Evolutionary conservation across 352 stramenopile genomes (phyloP), one percentile per base, ranked within the genome.

Genomic region (Aphanomyces invadans): DNA sequence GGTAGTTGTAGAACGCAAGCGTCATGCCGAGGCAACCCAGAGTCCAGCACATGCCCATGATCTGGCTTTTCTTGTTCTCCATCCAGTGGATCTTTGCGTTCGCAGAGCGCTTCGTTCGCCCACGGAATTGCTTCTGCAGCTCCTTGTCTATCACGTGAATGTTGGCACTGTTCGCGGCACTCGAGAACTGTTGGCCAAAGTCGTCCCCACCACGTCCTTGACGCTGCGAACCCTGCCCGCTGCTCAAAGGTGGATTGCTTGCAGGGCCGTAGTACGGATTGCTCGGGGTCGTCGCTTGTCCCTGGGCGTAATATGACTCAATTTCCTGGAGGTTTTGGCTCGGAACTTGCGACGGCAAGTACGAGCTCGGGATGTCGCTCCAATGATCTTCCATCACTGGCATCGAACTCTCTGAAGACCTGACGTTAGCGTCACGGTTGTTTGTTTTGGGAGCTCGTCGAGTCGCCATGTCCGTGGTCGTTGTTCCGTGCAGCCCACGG

Each of bases 81-180:
- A 95, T 92, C 86, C 86, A 95, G 53, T 78, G 79, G 62, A 95
- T 91, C 39, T 81, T 82, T 59, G 80, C 76, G 46, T 90, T 80
- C 25, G 82, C 75, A 5, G 76, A 75, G 19, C 81, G 90, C 65
- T 88, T 81, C 52, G 81, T 76, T 31, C 83, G 82, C 21, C 86
- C 86, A 23, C 83, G 81, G 71, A 95, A 95, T 68, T 95, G 82
- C 46, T 84, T 69, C 39, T 83, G 90, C 82, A 95, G 90, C 65
- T 95, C 86, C 71, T 95, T 95, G 75, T 95, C 89, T 69, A 95
- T 95, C 17, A 95, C 86, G 48, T 86, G 86, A 52, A 95, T 90
- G 66, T 67, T 49, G 10, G 42, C 38, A 31, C 21, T 51, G 49
- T 29, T 39, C 15, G 55, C 29, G 12, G 55, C 7, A 49, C 36